Evolutionary conservation across 129 eudicot genomes (phyloP).

Genomic region (Lactuca sativa): DNA sequence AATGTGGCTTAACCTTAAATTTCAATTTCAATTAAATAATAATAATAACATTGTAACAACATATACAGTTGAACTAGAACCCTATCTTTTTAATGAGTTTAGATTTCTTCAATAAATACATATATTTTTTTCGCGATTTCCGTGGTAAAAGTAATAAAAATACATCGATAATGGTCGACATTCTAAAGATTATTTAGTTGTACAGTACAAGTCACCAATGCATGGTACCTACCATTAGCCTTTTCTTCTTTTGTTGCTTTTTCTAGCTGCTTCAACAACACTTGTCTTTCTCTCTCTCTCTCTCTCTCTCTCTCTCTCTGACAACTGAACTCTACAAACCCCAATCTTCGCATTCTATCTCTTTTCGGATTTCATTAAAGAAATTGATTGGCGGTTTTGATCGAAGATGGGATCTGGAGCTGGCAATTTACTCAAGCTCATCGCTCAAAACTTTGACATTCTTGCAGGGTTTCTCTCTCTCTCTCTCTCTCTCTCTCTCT

Average conservation of each 20-base stretch:
- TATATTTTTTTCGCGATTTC: too few relatives aligned
- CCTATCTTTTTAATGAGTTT: too few relatives aligned
- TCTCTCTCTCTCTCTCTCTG: slow-evolving; percentile 3
- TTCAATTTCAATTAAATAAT: too few relatives aligned
- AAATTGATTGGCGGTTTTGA: slow-evolving; percentile 3
- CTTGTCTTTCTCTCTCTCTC: not conserved
- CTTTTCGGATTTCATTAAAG: not conserved
- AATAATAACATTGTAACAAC: too few relatives aligned
- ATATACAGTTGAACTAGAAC: too few relatives aligned
- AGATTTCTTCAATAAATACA: too few relatives aligned
- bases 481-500: not conserved
- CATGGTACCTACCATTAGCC: not conserved
- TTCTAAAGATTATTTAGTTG: not conserved
- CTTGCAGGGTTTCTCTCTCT: slow-evolving; percentile 66
- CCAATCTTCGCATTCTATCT: not conserved
- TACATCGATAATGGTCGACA: too few relatives aligned
- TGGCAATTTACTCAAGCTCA: slow-evolving; percentile 61
- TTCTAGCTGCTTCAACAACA: slow-evolving; percentile 13
- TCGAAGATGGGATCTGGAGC: slow-evolving; percentile 64
- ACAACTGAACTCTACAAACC: slow-evolving; percentile 8
- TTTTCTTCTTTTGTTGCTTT: not conserved
- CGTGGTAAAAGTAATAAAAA: too few relatives aligned
- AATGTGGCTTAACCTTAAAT: too few relatives aligned
- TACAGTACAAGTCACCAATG: slow-evolving; percentile 13
- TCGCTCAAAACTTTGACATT: slow-evolving; percentile 72